These are phyloP conservation scores for Phoma sp. DNA, from an alignment of 2,329 filamentous ascomycete genomes.

Conservation along the genomic window DNA sequence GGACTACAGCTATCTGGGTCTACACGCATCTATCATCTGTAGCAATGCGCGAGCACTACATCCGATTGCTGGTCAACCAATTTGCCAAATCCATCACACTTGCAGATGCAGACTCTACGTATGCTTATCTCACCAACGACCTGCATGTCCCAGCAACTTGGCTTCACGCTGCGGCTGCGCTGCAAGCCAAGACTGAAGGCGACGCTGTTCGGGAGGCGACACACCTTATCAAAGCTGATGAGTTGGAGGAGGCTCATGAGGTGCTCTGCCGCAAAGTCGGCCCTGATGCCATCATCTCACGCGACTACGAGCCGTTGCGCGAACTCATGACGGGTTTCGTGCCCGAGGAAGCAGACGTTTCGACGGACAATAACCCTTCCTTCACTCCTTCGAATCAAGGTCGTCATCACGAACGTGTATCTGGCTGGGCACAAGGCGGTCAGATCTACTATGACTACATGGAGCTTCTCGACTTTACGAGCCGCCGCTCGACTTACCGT, in stretches of 20 bases:
- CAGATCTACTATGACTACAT: slow-evolving; percentile 76
- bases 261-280: slow-evolving; percentile 83
- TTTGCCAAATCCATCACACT: slow-evolving; percentile 71
- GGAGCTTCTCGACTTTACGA: slow-evolving; percentile 53
- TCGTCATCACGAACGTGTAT: slow-evolving; percentile 54
- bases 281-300: slow-evolving; percentile 80
- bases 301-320: slow-evolving; percentile 74
- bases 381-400: slow-evolving; percentile 11
- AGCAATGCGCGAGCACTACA: slow-evolving; percentile 71
- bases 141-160: slow-evolving; percentile 76
- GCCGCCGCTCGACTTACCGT: slow-evolving; percentile 36
- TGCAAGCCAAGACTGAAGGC: slow-evolving; percentile 76
- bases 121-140: slow-evolving; percentile 65
- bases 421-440: slow-evolving; percentile 79
- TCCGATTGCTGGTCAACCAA: slow-evolving; percentile 64
- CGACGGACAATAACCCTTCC: slow-evolving; percentile 18
- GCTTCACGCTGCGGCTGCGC: slow-evolving; percentile 87
- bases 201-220: slow-evolving; percentile 65
- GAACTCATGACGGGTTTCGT: slow-evolving; percentile 74
- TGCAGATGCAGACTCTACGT: slow-evolving; percentile 62
- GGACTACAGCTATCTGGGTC: slow-evolving; percentile 70
- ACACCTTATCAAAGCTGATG: slow-evolving; percentile 78
- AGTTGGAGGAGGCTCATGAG: slow-evolving; percentile 81
- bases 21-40: slow-evolving; percentile 74
- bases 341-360: slow-evolving; percentile 52